A percentile compares a stretch with the other conserved stretches of the same genome.
phyloP scores from a whole-genome alignment of 192 early-diverging fungal species.

The Lobosporangium transversale region DNA sequence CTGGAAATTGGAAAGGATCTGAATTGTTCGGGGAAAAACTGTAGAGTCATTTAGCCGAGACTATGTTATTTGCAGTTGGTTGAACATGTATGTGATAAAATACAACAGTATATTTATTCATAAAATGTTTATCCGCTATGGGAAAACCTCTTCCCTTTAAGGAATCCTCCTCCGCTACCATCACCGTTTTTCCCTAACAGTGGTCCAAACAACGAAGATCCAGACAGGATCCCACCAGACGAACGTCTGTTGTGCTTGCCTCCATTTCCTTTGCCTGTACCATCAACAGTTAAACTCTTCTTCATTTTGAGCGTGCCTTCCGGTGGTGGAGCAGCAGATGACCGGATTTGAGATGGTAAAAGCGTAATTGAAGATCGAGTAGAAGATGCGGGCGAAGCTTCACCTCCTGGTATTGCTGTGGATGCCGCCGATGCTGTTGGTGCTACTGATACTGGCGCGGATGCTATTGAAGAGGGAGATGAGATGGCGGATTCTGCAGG shows the following conservation, averaged over 20 bases:
- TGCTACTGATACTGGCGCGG: not conserved
- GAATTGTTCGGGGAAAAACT: too few species aligned
- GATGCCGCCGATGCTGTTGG: not conserved
- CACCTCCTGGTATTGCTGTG: not conserved
- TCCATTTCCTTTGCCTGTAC: slow-evolving; percentile 14
- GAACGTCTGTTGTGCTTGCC: slow-evolving; percentile 3
- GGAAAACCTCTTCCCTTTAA: slow-evolving; percentile 17
- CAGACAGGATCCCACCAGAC: slow-evolving; percentile 28
- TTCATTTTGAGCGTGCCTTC: slow-evolving; percentile 48
- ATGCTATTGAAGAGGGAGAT: not conserved
- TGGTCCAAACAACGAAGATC: slow-evolving; percentile 17
- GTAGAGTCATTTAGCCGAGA: too few species aligned
- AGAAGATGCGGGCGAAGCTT: not conserved
- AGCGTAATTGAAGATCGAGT: not conserved
- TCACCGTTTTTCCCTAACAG: slow-evolving; percentile 20
- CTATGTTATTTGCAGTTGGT: too few species aligned
- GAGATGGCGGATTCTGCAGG: not conserved
- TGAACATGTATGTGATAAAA: too few species aligned
- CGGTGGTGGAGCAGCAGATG: slow-evolving; percentile 29
- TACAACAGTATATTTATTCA: too few species aligned
- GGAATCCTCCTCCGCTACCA: slow-evolving; percentile 6
- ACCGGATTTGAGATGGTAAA: slow-evolving; percentile 1
- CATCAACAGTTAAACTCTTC: slow-evolving; percentile 47
- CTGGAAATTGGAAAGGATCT: not conserved
- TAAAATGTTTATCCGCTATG: slow-evolving; percentile 23